These are phyloP conservation scores for Chalciporus piperatus DNA, from an alignment of 768 basidiomycete species.

Conservation along the genomic window DNA sequence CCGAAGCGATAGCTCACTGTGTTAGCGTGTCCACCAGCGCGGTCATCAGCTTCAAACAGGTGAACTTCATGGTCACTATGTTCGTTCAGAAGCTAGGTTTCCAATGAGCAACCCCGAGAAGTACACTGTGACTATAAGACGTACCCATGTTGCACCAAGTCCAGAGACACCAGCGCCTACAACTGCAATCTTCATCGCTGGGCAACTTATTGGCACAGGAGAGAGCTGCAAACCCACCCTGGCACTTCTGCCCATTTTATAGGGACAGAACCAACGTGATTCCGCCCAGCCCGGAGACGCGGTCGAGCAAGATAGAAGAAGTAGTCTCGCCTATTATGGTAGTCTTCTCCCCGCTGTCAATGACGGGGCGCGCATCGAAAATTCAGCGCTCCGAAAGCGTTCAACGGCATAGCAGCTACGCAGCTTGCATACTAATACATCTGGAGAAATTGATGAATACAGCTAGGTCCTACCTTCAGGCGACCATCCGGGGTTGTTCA, in stretches of 20 bases:
- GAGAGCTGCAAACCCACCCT: neutral
- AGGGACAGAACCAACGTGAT: neutral
- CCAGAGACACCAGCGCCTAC: conserved; percentile 79
- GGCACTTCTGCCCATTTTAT: neutral
- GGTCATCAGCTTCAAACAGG: conserved; percentile 63
- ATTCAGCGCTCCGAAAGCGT: no score
- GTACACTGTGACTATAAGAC: conserved; percentile 10
- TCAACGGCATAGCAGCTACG: no score
- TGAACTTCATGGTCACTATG: conserved; percentile 73
- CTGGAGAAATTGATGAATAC: neutral
- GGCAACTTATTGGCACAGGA: neutral
- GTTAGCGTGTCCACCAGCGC: conserved; percentile 76
- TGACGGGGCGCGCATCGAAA: no score
- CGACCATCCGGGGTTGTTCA: conserved; percentile 62
- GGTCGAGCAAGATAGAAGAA: neutral
- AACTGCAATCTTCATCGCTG: conserved; percentile 60
- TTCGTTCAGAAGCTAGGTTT: conserved; percentile 61
- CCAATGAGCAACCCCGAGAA: neutral
- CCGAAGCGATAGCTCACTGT: conserved; percentile 55
- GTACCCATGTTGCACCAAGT: conserved; percentile 73
- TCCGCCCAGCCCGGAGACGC: neutral
- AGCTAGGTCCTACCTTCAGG: conserved; percentile 15
- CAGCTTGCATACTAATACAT: neutral
- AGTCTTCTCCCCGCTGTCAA: neutral
- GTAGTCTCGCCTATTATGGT: neutral